Evolutionary conservation across 495 filamentous ascomycete genomes (phyloP).

Genomic region (Physcia stellaris): DNA sequence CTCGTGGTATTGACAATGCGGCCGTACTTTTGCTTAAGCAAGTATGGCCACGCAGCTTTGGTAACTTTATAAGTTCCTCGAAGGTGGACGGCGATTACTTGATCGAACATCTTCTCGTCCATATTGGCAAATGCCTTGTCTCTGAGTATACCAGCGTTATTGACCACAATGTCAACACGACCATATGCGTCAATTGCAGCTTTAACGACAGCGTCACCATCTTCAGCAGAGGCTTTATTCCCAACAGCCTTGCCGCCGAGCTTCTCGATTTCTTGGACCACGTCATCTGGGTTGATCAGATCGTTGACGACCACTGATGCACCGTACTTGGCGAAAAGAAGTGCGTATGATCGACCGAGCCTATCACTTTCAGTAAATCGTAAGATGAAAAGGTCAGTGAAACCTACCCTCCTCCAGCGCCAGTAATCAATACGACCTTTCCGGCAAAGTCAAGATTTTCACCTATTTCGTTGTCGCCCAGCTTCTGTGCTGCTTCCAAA

Average conservation of each 20-base stretch:
- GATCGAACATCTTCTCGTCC: slow-evolving; percentile 88
- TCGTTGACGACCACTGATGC: slow-evolving; percentile 93
- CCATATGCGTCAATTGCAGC: slow-evolving; percentile 86
- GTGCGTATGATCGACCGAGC: slow-evolving; percentile 83
- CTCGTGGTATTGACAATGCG: slow-evolving; percentile 93
- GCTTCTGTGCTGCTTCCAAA: slow-evolving; percentile 72
- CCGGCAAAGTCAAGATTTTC: slow-evolving; percentile 78
- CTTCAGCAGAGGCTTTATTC: slow-evolving; percentile 87
- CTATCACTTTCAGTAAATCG: slow-evolving; percentile 25
- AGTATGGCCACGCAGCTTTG: slow-evolving; percentile 95
- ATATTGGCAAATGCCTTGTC: slow-evolving; percentile 98
- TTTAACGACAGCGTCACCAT: slow-evolving; percentile 87
- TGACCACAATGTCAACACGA: slow-evolving; percentile 85
- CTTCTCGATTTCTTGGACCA: slow-evolving; percentile 85
- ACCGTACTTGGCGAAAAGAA: slow-evolving; percentile 82
- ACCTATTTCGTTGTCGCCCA: slow-evolving; percentile 57
- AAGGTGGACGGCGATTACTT: slow-evolving; percentile 83
- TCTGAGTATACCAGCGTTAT: slow-evolving; percentile 94
- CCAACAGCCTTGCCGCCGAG: slow-evolving; percentile 81
- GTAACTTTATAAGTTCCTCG: slow-evolving; percentile 93
- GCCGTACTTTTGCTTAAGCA: slow-evolving; percentile 98
- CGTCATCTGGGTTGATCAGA: slow-evolving; percentile 79
- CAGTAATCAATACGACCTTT: slow-evolving; percentile 85
- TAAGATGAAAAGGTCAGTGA: background rate
- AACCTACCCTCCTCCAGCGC: slow-evolving; percentile 68